Evolutionary conservation across 441 rosid genomes (phyloP).

Genomic region (Brassica hybrid): DNA sequence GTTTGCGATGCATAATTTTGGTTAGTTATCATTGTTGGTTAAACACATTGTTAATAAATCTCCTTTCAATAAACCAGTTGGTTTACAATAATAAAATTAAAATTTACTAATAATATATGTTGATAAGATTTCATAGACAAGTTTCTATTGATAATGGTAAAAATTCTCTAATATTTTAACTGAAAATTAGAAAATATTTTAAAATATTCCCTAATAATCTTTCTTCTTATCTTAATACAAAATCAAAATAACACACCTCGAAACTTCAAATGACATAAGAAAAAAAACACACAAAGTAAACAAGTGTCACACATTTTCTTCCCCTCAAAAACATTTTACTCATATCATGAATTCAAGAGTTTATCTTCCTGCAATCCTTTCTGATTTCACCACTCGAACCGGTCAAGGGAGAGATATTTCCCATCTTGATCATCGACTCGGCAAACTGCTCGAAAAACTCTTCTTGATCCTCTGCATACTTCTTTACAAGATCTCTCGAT

Average conservation of each 20-base stretch:
- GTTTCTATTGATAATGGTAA: neutral
- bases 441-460: conserved; percentile 79
- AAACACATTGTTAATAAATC: too few relatives aligned
- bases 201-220: neutral
- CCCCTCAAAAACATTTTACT: neutral
- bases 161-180: neutral
- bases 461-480: conserved; percentile 62
- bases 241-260: conserved; percentile 16
- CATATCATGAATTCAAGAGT: conserved; percentile 40
- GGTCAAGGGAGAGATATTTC: conserved; percentile 79
- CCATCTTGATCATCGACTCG: conserved; percentile 92
- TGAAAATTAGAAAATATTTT: neutral
- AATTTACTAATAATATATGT: neutral
- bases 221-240: neutral
- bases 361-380: conserved; percentile 79
- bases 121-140: neutral
- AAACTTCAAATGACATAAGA: conserved; percentile 16
- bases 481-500: conserved; percentile 71
- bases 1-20: neutral
- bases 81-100: too few relatives aligned
- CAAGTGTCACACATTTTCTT: conserved; percentile 20
- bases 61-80: too few relatives aligned
- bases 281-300: conserved; percentile 2
- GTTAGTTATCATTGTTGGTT: neutral
- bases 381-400: conserved; percentile 82